Evolutionary conservation across 345 rosid genomes (phyloP), one percentile per base, ranked within the genome.

Genomic region (Moricandia arvensis): DNA sequence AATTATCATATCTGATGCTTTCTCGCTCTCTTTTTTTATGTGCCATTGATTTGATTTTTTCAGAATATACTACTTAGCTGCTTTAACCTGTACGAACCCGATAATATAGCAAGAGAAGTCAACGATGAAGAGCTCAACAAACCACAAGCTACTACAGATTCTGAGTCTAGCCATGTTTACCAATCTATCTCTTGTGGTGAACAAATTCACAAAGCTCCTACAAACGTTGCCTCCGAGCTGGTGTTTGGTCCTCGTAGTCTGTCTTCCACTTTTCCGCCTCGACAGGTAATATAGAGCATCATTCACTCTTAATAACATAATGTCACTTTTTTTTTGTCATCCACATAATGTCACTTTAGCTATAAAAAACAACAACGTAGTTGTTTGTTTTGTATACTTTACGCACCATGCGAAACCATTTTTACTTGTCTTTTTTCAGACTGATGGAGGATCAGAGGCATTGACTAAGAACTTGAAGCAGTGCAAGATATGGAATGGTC

Each of bases 371-470:
- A n/a, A 11, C 7, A 45, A 13, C 3, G 53, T n/a, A 45, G 47
- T 41, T 37, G 43, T n/a, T n/a, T n/a, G n/a, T n/a, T 35, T 41
- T 41, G 15, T 3, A 41, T 41, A 41, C 15, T 15, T 41, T 41
- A 41, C 5, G 47, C 47, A 11, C 47, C n/a, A 41, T 2, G 47
- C 47, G 12, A 41, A 41, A 41, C 16, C 17, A 12, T 5, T 45
- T 45, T 45, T 71, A 24, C 37, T 27, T 55, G 75, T 16, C 12
- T 11, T 10, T 68, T 24, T 60, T 70, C 8, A 51, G 77, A 81
- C 51, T 29, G 9, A n/a, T 27, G 87, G 81, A 74, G 83, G 78
- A 68, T 78, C 74, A 73, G 84, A 79, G 69, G n/a, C n/a, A n/a
- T n/a, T n/a, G n/a, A n/a, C n/a, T n/a, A n/a, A n/a, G n/a, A n/a